These are phyloP conservation scores for Cucurbita maxima DNA, from an alignment of 306 rosid species.

Conservation along the genomic window DNA sequence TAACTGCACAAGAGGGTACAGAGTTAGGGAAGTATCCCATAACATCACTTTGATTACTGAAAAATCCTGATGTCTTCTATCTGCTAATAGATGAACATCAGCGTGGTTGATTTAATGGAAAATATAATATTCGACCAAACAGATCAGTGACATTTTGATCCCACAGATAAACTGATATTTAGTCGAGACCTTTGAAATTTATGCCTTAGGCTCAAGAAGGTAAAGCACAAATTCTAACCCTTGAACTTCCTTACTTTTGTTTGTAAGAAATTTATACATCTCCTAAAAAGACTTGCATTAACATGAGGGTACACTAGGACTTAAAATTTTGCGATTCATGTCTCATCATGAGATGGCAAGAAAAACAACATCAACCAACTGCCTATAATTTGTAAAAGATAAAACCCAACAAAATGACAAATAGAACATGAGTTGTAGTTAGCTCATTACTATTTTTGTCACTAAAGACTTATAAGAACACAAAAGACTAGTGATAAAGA, in stretches of 20 bases:
- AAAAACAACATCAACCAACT: background rate
- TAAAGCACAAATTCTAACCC: background rate
- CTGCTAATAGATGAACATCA: background rate
- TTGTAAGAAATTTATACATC: background rate
- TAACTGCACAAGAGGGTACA: background rate
- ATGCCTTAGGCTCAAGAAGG: background rate
- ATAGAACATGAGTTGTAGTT: background rate
- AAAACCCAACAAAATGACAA: background rate
- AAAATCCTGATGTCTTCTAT: background rate
- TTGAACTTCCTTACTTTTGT: background rate
- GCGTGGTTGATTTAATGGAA: background rate
- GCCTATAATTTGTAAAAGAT: background rate
- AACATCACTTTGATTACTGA: background rate
- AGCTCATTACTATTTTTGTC: background rate
- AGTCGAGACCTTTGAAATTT: background rate
- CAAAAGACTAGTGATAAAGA: background rate
- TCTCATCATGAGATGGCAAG: background rate
- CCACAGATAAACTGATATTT: background rate
- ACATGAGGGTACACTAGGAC: background rate
- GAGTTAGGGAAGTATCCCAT: slow-evolving; percentile 1
- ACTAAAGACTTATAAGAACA: background rate
- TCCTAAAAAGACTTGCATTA: background rate
- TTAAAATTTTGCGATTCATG: background rate
- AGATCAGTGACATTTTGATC: background rate
- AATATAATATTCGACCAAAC: background rate